Conservation (phyloP, 768 basidiomycete genomes). For the Kwoniella sp. region DNA sequence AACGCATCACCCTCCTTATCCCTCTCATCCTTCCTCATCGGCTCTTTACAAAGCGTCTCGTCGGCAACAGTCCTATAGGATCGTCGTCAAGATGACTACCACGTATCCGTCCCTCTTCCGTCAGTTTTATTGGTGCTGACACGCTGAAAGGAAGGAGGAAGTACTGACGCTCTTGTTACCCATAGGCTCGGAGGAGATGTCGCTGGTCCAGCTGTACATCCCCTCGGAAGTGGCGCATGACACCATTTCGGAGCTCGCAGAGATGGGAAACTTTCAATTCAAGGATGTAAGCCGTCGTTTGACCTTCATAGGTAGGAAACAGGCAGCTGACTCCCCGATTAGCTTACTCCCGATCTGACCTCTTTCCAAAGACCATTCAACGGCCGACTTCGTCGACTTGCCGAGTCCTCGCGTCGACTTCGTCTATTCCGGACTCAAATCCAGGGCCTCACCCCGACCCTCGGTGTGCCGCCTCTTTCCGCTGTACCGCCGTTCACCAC, state of each 20-base stretch:
- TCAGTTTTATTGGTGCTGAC: slow-evolving; percentile 51
- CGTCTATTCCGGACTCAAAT: slow-evolving; percentile 86
- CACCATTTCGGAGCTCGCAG: slow-evolving; percentile 89
- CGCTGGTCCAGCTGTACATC: slow-evolving; percentile 92
- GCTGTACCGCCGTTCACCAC: slow-evolving; percentile 83
- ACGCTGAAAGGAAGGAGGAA: background rate
- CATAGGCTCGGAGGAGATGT: slow-evolving; percentile 94
- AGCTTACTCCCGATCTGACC: slow-evolving; percentile 93
- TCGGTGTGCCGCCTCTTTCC: slow-evolving; percentile 76
- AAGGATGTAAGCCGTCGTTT: slow-evolving; percentile 70
- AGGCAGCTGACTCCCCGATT: slow-evolving; percentile 6
- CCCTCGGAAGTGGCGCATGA: slow-evolving; percentile 97
- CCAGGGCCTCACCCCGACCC: slow-evolving; percentile 72
- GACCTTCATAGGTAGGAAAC: background rate
- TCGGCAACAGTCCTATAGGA: background rate
- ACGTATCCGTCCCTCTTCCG: slow-evolving; percentile 82
- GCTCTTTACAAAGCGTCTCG: background rate
- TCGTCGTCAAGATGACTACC: slow-evolving; percentile 59
- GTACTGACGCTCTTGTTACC: background rate
- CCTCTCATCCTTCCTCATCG: background rate
- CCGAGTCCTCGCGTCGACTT: slow-evolving; percentile 92
- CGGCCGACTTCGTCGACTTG: slow-evolving; percentile 87
- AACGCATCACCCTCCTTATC: background rate
- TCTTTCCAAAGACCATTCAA: slow-evolving; percentile 98
- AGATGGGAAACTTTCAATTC: slow-evolving; percentile 92